A percentile compares a stretch with the other conserved stretches of the same genome.
These are phyloP conservation scores for Takashimella tepidaria DNA, from an alignment of 1,284 basidiomycete species.

Conservation along the genomic window DNA sequence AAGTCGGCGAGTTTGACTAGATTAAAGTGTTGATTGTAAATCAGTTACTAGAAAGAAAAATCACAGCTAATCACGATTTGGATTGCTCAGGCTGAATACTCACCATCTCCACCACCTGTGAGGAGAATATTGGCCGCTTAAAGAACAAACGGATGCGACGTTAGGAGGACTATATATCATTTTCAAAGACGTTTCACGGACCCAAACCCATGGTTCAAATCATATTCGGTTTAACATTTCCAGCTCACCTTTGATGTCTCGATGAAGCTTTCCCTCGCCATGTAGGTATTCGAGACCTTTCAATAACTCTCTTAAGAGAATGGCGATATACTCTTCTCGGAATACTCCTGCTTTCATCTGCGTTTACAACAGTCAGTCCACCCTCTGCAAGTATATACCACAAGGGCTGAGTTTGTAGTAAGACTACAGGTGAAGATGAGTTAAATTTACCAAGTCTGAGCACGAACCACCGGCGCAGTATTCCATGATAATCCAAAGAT, in stretches of 20 bases:
- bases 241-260: slow-evolving; percentile 87
- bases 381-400: too few relatives aligned
- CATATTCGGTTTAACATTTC: slow-evolving; percentile 13
- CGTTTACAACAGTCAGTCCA: not conserved
- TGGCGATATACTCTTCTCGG: slow-evolving; percentile 97
- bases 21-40: too few relatives aligned
- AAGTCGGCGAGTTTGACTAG: slow-evolving; percentile 91
- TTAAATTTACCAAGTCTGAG: slow-evolving; percentile 49
- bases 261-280: slow-evolving; percentile 90
- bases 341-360: slow-evolving; percentile 98
- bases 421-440: slow-evolving; percentile 2
- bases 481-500: slow-evolving; percentile 99
- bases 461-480: slow-evolving; percentile 58
- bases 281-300: slow-evolving; percentile 90
- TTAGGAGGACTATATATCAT: too few relatives aligned
- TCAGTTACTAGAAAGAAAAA: slow-evolving; percentile 13
- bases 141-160: too few relatives aligned
- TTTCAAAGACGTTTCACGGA: too few relatives aligned
- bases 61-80: too few relatives aligned
- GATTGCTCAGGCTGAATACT: not conserved
- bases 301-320: slow-evolving; percentile 86
- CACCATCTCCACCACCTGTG: slow-evolving; percentile 75
- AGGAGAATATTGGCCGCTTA: slow-evolving; percentile 90
- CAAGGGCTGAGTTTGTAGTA: slow-evolving; percentile 1
- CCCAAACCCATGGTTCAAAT: not conserved